Conservation (phyloP, 1,284 basidiomycete genomes). For the Laetiporus sulphureus region DNA sequence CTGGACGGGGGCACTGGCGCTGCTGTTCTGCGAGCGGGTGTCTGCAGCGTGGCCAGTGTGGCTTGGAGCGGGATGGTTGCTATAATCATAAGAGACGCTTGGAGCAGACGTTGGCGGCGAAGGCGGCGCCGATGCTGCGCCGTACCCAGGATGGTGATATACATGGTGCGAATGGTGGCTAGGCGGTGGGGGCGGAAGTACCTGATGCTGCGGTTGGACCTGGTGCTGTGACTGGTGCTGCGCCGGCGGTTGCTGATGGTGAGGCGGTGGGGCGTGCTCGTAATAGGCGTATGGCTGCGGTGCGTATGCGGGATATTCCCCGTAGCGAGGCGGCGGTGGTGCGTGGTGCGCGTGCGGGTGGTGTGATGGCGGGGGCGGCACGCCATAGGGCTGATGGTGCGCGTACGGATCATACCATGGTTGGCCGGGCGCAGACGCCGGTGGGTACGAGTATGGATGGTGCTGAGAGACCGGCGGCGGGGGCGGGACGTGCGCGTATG, state of each 20-base stretch:
- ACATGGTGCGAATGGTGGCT: slow-evolving; percentile 8
- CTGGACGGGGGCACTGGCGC: not conserved
- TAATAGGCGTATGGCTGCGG: slow-evolving; percentile 13
- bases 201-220: no score
- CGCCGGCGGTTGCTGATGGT: slow-evolving; percentile 6
- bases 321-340: slow-evolving; percentile 17
- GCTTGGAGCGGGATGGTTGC: slow-evolving; percentile 6
- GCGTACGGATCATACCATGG: slow-evolving; percentile 20
- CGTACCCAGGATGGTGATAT: slow-evolving; percentile 11
- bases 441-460: slow-evolving; percentile 13
- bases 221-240: slow-evolving; percentile 7
- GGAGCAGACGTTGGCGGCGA: slow-evolving; percentile 12
- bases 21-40: not conserved
- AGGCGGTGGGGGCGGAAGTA: slow-evolving; percentile 5
- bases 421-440: slow-evolving; percentile 10
- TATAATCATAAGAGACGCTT: slow-evolving; percentile 8
- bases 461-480: slow-evolving; percentile 16
- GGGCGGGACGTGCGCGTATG: slow-evolving; percentile 24
- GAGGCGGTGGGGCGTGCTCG: slow-evolving; percentile 11
- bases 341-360: slow-evolving; percentile 13
- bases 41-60: slow-evolving; percentile 1
- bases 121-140: slow-evolving; percentile 14
- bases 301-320: slow-evolving; percentile 12
- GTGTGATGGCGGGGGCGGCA: slow-evolving; percentile 24
- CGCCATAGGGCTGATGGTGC: slow-evolving; percentile 16